Conservation (phyloP, 139 green algal genomes). For the Chlamydomonas sp. region DNA sequence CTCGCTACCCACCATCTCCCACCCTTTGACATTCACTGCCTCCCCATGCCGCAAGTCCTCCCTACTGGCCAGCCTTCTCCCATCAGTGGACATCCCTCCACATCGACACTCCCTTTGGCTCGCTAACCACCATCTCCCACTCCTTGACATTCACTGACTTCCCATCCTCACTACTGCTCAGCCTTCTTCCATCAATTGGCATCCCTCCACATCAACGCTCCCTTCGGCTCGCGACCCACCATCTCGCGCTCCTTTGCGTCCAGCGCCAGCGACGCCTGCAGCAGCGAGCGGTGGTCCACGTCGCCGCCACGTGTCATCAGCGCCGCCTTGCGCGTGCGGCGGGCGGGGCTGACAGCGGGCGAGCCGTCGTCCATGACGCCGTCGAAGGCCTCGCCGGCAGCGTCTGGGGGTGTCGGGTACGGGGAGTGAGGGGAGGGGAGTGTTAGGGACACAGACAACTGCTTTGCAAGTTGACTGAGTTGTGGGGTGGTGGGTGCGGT, state of each 20-base stretch:
- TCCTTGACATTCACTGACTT: no score
- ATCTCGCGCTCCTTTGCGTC: conserved; percentile 41
- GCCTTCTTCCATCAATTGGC: no score
- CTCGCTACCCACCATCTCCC: conserved; percentile 9
- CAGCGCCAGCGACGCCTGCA: conserved; percentile 32
- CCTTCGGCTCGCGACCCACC: background rate
- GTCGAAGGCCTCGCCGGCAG: conserved; percentile 16
- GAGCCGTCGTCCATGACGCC: conserved; percentile 6
- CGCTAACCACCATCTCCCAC: no score
- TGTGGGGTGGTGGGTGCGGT: no score
- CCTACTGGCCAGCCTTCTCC: no score
- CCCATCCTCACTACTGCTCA: no score
- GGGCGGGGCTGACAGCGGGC: conserved; percentile 30
- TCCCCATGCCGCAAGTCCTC: no score
- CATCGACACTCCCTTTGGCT: no score
- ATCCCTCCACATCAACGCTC: background rate
- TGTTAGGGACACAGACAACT: background rate
- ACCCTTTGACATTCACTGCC: no score
- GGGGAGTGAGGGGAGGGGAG: background rate
- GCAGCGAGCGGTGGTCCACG: conserved; percentile 32
- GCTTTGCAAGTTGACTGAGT: no score
- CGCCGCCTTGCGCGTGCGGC: conserved; percentile 40
- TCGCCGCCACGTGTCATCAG: conserved; percentile 33
- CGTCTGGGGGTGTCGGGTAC: background rate
- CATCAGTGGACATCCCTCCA: no score